Evolutionary conservation across 192 early-diverging fungal species (phyloP), one percentile per base, ranked within the genome.

Genomic region (Backusella tuberculispora): DNA sequence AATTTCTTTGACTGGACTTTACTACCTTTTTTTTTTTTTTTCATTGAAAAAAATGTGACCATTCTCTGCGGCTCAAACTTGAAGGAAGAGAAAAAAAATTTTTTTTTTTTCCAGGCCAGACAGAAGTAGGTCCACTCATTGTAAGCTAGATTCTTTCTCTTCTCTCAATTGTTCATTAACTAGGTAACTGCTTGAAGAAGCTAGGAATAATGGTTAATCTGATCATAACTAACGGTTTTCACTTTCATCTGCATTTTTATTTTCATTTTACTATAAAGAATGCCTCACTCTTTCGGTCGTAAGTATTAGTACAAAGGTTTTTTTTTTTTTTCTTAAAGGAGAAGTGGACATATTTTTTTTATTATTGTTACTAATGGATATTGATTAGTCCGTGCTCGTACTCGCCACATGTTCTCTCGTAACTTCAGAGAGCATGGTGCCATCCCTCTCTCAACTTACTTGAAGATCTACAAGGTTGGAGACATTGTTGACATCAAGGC

Each of bases 401-500:
- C 98, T 81, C 90, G 98, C 85, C 91, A 98, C 91, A 92, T 98
- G 90, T 99, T 98, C 84, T 84, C 95, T 73, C 93, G 95, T 80
- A 92, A 96, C 83, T 99, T 99, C 94, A 92, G 97, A 75, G 90
- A 94, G 78, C 91, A 95, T 85, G 97, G 97, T 80, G 85, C 91
- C 74, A 90, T 98, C 85, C 88, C 88, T 80, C 89, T 98, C 80
- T 96, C 96, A 81, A 99, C 96, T 85, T 99, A 98, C 92, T 83
- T 99, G 81, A 95, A 94, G 89, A 93, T 85, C 84, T 99, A 97
- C 95, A 96, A 97, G 90, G 94, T 97, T 66, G 97, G 97, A 70
- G 97, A 99, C 84, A 96, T 98, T 77, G 96, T 99, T 77, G 97
- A 99, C 87, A 96, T 99, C 89, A 97, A 97, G 92, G 96, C 94